Conservation (phyloP, 1,284 basidiomycete species). For the Austroboletus niveus region DNA sequence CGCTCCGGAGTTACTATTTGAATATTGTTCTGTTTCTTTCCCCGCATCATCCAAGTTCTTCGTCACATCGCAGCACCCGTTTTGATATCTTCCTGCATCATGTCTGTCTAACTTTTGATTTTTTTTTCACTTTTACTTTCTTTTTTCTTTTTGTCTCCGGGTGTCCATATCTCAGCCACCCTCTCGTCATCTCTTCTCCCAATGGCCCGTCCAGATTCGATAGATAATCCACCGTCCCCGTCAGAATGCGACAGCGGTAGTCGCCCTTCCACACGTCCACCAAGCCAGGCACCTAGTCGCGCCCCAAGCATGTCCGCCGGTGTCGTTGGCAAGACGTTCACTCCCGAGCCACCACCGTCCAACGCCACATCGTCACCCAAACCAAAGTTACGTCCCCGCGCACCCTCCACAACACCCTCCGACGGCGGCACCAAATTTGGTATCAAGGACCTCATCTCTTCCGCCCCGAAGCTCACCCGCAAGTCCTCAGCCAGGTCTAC, state of each 20-base stretch:
- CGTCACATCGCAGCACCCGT: constrained; percentile 2
- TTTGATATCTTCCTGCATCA: background rate
- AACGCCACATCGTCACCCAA: constrained; percentile 31
- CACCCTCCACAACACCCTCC: constrained; percentile 52
- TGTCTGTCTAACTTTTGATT: too few relatives aligned
- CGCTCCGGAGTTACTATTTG: constrained; percentile 10
- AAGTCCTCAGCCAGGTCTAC: constrained; percentile 71
- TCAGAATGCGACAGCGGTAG: constrained; percentile 63
- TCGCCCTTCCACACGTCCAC: constrained; percentile 58
- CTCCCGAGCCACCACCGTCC: constrained; percentile 16
- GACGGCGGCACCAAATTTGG: constrained; percentile 73
- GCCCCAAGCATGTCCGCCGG: constrained; percentile 53
- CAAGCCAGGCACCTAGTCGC: constrained; percentile 55
- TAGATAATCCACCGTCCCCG: constrained; percentile 41
- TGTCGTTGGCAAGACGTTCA: constrained; percentile 41
- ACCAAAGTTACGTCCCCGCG: constrained; percentile 33
- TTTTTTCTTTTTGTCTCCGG: too few relatives aligned
- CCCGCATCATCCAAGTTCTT: constrained; percentile 11
- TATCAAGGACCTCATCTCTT: constrained; percentile 73
- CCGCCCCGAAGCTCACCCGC: constrained; percentile 67
- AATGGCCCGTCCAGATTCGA: constrained; percentile 45
- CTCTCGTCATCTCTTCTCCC: constrained; percentile 1
- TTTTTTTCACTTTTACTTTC: too few relatives aligned
- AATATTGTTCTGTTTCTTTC: constrained; percentile 3
- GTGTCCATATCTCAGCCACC: background rate